Percentiles rank a stretch among this genome's conserved stretches.
Evolutionary conservation across 495 filamentous ascomycete species (phyloP).

Genomic region (Neurospora sp.): DNA sequence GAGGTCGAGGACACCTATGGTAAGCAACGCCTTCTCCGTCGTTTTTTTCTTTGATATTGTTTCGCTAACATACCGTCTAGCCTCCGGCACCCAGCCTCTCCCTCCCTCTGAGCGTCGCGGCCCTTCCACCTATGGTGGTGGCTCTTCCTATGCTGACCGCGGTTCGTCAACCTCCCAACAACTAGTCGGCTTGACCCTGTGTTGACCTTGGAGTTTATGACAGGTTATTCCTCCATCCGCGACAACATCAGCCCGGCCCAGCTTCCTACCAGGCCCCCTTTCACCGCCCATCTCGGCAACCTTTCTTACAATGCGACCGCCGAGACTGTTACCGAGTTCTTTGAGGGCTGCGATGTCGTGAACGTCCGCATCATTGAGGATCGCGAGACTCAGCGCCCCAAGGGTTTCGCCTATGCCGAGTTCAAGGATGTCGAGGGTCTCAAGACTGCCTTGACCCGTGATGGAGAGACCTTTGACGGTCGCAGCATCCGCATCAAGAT

Average conservation of each 20-base stretch:
- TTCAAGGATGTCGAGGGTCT: conserved; percentile 81
- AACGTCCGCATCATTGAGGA: conserved; percentile 95
- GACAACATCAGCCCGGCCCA: conserved; percentile 56
- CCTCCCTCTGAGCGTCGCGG: conserved; percentile 31
- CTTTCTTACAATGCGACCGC: conserved; percentile 85
- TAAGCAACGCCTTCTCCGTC: conserved; percentile 29
- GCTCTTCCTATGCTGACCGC: conserved; percentile 21
- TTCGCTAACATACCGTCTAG: not conserved
- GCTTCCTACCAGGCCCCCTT: conserved; percentile 86
- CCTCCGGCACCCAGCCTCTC: conserved; percentile 34
- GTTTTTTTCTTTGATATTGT: conserved; percentile 10
- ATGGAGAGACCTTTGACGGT: conserved; percentile 69
- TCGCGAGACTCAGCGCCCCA: conserved; percentile 79
- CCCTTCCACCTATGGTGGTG: conserved; percentile 20
- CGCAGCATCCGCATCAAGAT: conserved; percentile 72
- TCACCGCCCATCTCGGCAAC: conserved; percentile 91
- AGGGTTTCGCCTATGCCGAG: conserved; percentile 97
- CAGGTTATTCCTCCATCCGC: conserved; percentile 54
- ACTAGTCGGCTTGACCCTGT: conserved; percentile 2
- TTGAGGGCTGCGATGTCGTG: conserved; percentile 69
- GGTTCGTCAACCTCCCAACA: conserved; percentile 20
- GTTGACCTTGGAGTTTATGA: not conserved
- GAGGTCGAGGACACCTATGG: conserved; percentile 84
- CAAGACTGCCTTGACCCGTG: conserved; percentile 79
- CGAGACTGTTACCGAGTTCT: conserved; percentile 74